Percentiles rank a stretch among this genome's conserved stretches.
These are phyloP conservation scores for Globisporangium takayamanum DNA, from an alignment of 352 stramenopile genomes.

Conservation along the genomic window DNA sequence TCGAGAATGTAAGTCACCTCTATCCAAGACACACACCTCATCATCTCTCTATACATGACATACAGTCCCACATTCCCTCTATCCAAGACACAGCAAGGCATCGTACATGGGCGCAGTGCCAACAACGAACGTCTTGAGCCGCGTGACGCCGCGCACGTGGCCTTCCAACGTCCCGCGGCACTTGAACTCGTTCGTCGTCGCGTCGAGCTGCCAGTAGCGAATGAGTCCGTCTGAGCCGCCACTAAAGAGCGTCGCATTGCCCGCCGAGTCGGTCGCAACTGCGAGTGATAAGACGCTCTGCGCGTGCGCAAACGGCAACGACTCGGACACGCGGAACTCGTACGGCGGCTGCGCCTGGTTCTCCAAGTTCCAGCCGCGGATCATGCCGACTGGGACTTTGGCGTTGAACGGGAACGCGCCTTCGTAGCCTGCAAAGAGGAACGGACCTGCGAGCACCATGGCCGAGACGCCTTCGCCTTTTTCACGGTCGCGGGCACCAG, in stretches of 20 bases:
- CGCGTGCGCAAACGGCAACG: slow-evolving; percentile 70
- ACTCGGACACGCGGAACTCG: slow-evolving; percentile 54
- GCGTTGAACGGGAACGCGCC: slow-evolving; percentile 47
- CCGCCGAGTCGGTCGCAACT: slow-evolving; percentile 56
- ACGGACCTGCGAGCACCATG: slow-evolving; percentile 65
- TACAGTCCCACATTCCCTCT: background rate
- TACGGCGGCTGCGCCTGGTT: slow-evolving; percentile 53
- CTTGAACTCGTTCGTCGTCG: slow-evolving; percentile 61
- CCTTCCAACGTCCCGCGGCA: slow-evolving; percentile 69
- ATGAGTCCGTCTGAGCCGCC: slow-evolving; percentile 70
- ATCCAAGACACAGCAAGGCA: slow-evolving; percentile 9
- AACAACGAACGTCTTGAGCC: slow-evolving; percentile 79
- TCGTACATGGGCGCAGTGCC: slow-evolving; percentile 40
- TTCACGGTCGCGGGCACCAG: slow-evolving; percentile 8
- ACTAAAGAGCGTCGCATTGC: slow-evolving; percentile 71
- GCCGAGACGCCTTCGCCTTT: slow-evolving; percentile 51
- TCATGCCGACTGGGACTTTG: slow-evolving; percentile 60
- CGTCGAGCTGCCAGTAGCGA: slow-evolving; percentile 78
- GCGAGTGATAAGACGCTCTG: slow-evolving; percentile 68
- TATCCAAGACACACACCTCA: too few species aligned
- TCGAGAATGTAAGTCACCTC: slow-evolving; percentile 1
- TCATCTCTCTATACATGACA: too few species aligned
- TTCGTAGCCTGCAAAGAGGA: slow-evolving; percentile 81
- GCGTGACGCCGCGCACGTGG: slow-evolving; percentile 71
- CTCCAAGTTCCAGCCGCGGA: slow-evolving; percentile 80